These are phyloP conservation scores for Neurospora intermedia DNA, from an alignment of 495 filamentous ascomycete genomes.

Conservation along the genomic window DNA sequence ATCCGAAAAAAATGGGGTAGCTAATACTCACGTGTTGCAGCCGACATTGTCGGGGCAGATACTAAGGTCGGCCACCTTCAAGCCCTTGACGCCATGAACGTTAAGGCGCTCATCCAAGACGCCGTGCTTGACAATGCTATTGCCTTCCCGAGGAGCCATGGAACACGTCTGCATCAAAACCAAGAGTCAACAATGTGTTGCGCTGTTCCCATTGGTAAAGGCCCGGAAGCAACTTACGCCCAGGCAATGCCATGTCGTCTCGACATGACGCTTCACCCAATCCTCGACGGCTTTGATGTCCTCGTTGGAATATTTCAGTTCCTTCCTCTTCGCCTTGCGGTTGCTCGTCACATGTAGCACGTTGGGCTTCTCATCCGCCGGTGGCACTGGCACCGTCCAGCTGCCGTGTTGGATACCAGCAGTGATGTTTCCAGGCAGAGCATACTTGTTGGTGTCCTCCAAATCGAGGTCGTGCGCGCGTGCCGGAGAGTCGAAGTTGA, in stretches of 20 bases:
- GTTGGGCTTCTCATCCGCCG: conserved; percentile 34
- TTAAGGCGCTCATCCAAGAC: conserved; percentile 73
- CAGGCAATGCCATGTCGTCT: conserved; percentile 68
- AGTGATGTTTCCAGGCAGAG: conserved; percentile 59
- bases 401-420: conserved; percentile 54
- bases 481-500: conserved; percentile 55
- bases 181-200: conserved; percentile 18
- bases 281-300: conserved; percentile 65
- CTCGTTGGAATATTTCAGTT: conserved; percentile 54
- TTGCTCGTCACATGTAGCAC: conserved; percentile 39
- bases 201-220: background rate
- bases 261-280: conserved; percentile 66
- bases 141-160: conserved; percentile 72
- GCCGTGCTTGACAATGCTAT: conserved; percentile 69
- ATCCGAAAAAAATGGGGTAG: background rate
- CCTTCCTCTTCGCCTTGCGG: conserved; percentile 43
- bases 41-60: conserved; percentile 80
- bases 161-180: conserved; percentile 47
- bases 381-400: conserved; percentile 33
- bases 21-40: conserved; percentile 53
- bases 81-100: conserved; percentile 67
- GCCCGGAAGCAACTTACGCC: conserved; percentile 26
- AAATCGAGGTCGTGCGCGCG: conserved; percentile 64
- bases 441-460: conserved; percentile 62
- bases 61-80: conserved; percentile 72